Percentiles rank a stretch among this genome's conserved stretches.
These are phyloP conservation scores for Phytophthora sp. DNA, from an alignment of 352 stramenopile species.

Conservation along the genomic window DNA sequence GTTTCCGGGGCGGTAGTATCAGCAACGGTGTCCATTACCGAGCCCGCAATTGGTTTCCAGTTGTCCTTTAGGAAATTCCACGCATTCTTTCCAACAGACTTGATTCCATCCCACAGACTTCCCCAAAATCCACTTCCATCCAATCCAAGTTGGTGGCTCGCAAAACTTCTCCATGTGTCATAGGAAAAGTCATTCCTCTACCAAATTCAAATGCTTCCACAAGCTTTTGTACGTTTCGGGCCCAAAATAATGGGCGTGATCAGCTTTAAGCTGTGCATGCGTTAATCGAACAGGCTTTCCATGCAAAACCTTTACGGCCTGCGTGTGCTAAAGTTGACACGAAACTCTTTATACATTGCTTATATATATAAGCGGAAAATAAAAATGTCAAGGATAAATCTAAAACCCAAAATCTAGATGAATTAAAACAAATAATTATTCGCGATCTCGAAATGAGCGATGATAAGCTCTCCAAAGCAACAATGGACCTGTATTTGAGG, in stretches of 20 bases:
- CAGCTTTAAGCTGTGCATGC: constrained; percentile 4
- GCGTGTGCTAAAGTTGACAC: constrained; percentile 1
- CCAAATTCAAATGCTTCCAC: constrained; percentile 4
- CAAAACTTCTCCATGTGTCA: constrained; percentile 8
- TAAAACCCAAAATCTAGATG: constrained; percentile 9
- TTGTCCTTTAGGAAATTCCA: constrained; percentile 10
- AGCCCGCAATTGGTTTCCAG: constrained; percentile 13
- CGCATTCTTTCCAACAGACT: constrained; percentile 10
- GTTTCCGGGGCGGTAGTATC: constrained; percentile 11
- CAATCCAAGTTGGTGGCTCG: constrained; percentile 3
- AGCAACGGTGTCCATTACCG: constrained; percentile 14
- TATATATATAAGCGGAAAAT: constrained; percentile 4
- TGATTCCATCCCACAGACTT: constrained; percentile 7
- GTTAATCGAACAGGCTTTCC: constrained; percentile 7
- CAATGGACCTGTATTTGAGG: too few relatives aligned
- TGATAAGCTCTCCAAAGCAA: too few relatives aligned
- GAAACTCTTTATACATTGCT: constrained; percentile 4
- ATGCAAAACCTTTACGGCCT: constrained; percentile 5
- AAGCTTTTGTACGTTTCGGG: constrained; percentile 11
- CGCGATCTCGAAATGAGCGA: too few relatives aligned
- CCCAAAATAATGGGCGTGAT: background rate
- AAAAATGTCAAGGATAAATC: constrained; percentile 5
- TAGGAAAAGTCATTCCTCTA: constrained; percentile 10
- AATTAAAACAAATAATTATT: constrained; percentile 5
- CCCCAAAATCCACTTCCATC: constrained; percentile 3